Base-by-base conservation (phyloP, 805 yeast species). In the Tetrapisispora iriomotensis region DNA sequence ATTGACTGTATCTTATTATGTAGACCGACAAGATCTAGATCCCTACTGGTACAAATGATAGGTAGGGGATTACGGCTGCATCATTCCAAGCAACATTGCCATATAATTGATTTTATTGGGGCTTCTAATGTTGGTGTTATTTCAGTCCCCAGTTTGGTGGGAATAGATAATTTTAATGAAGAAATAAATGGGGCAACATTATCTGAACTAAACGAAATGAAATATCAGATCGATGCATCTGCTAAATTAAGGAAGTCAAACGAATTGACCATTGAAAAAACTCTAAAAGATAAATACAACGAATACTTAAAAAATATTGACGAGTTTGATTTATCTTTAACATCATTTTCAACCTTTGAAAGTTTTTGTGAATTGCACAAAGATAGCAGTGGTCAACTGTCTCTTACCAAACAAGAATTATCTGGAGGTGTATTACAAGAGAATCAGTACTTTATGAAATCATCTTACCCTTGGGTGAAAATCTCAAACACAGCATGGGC, bases 1-100 rank as follows among this genome's bases (percentile, higher is more conserved):
- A 81, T 87, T 41, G 96, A 88, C 53, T 78, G 86, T 23, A 64
- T 88, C 10, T 66, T 88, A 22, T 58, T 88, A 24, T 82, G 84
- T 3, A 64, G 96, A 25, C 95, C 96, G 1, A 83, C 96, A 0
- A 70, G 70, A 42, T 87, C 96, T 1, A 62, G 76, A 24, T 75
- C 82, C 0, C 61, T 88, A 31, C 60, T 85, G 27, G 69, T 77
- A 14, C 97, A 88, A 54, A 88, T 88, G 95, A 71, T 88, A 15
- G 97, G 97, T 0, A 67, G 97, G 40, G 97, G 96, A 0, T 61
- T 88, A 29, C 62, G 97, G 27, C 47, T 74, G 12, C 77, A 76
- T 49, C 63, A 68, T 2, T 74, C 70, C 0, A 88, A 88, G 52
- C 58, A 67, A 2, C 64, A 67, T 43, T 86, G 96, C 51, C 81